phyloP scores from a whole-genome alignment of 2,329 filamentous ascomycete genomes.

The Aspergillus fructus region DNA sequence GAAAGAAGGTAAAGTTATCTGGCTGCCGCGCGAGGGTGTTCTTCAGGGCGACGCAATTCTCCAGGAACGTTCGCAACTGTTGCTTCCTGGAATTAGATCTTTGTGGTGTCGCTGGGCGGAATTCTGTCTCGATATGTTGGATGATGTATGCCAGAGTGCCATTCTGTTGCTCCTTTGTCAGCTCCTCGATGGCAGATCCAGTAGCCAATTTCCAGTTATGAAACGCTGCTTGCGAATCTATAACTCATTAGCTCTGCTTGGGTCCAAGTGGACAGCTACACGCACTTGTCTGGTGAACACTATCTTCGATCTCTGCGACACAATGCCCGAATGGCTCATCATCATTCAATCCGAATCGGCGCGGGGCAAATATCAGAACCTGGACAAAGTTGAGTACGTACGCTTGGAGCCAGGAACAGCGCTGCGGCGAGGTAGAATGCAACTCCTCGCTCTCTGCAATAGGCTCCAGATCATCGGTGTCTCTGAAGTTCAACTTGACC shows the following conservation, averaged over 20 bases:
- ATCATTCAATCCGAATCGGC: not conserved
- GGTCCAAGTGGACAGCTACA: too few species aligned
- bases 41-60: slow-evolving; percentile 6
- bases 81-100: not conserved
- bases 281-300: not conserved
- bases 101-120: not conserved
- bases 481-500: slow-evolving; percentile 4
- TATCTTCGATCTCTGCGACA: not conserved
- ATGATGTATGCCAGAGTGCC: not conserved
- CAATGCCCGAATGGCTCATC: not conserved
- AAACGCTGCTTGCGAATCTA: too few species aligned
- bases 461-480: not conserved
- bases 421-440: not conserved
- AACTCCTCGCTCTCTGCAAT: not conserved
- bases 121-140: not conserved
- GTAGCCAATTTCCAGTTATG: not conserved
- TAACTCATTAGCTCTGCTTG: too few species aligned
- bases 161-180: not conserved
- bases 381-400: not conserved
- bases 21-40: not conserved
- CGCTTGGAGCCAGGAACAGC: slow-evolving; percentile 1
- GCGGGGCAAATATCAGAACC: not conserved
- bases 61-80: slow-evolving; percentile 2
- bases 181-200: not conserved
- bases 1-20: not conserved